Evolutionary conservation across 1,139 yeast species (phyloP), one percentile per base, ranked within the genome.

Genomic region (Hansenula lynferdii): DNA sequence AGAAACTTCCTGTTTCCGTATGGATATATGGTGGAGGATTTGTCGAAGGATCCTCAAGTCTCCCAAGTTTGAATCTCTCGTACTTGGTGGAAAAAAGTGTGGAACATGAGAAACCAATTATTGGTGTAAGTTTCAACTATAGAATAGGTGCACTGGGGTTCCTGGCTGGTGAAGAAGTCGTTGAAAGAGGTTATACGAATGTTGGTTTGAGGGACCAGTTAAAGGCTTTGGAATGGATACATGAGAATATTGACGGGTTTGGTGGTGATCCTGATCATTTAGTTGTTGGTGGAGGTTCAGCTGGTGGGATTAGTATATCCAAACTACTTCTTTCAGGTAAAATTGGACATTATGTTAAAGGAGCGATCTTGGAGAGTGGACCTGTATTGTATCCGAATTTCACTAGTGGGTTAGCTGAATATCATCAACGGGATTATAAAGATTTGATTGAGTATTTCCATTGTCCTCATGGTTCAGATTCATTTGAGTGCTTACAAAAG

Each of bases 1-100:
- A 33, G 5, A 25, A 40, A 9, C 40, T 61, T 8, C 65, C 66
- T 4, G 65, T 61, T 8, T 44, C 57, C 35, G 47, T 57, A 15
- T 61, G 64, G 63, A 59, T 64, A 34, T 61, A 61, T 40, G 68
- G 67, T n/a, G 69, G 69, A n/a, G n/a, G n/a, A n/a, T n/a, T n/a
- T 66, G 3, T 55, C 64, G 1, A n/a, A n/a, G 47, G 56, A 21
- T 44, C 55, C 6, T 60, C 60, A 31, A 56, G 61, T 7, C 49
- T n/a, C n/a, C n/a, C n/a, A n/a, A n/a, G 52, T 4, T 55, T 59
- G 40, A 57, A 63, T 40, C 24, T 41, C 33, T 39, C 45, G 3
- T 46, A 39, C 8, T 49, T 64, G 16, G 61, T 64, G 1, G 39
- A 47, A 22, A 47, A 49, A 10, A 41, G 40, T 16, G 48, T 44